Evolutionary conservation across 2,329 filamentous ascomycete genomes (phyloP).

Genomic region (Emydomyces testavorans): DNA sequence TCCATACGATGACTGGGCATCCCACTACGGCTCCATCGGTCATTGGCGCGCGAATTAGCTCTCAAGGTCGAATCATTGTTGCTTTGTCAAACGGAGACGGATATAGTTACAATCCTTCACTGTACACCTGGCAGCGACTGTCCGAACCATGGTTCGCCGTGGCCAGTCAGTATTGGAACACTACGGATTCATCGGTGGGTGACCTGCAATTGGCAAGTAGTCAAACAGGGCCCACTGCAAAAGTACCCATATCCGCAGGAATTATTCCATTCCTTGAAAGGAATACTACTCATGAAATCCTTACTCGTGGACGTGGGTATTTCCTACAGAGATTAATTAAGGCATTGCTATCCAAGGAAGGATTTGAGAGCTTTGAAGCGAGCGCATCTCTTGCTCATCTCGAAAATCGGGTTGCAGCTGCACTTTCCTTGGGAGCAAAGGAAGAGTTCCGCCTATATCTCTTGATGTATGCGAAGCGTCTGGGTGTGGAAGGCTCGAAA

Average conservation of each 20-base stretch:
- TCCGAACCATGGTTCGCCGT: conserved; percentile 98
- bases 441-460: conserved; percentile 92
- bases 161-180: conserved; percentile 97
- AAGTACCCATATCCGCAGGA: conserved; percentile 62
- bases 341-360: conserved; percentile 71
- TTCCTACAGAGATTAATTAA: conserved; percentile 88
- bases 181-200: conserved; percentile 77
- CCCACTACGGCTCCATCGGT: conserved; percentile 70
- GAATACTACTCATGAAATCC: conserved; percentile 84
- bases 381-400: conserved; percentile 86
- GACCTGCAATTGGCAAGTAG: conserved; percentile 63
- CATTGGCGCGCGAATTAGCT: conserved; percentile 84
- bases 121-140: conserved; percentile 91
- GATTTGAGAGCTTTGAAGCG: conserved; percentile 84
- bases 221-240: conserved; percentile 44
- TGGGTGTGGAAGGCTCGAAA: conserved; percentile 78
- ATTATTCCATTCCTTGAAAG: conserved; percentile 89
- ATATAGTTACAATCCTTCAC: conserved; percentile 71
- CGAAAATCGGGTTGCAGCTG: conserved; percentile 86
- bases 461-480: conserved; percentile 95
- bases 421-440: conserved; percentile 67
- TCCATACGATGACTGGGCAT: conserved; percentile 65
- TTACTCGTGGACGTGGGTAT: conserved; percentile 84
- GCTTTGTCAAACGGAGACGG: conserved; percentile 91
- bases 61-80: conserved; percentile 73